Percentiles rank a stretch among this genome's conserved stretches.
Evolutionary conservation across 2,329 filamentous ascomycete species (phyloP).

Genomic region (Colletotrichum incanum): DNA sequence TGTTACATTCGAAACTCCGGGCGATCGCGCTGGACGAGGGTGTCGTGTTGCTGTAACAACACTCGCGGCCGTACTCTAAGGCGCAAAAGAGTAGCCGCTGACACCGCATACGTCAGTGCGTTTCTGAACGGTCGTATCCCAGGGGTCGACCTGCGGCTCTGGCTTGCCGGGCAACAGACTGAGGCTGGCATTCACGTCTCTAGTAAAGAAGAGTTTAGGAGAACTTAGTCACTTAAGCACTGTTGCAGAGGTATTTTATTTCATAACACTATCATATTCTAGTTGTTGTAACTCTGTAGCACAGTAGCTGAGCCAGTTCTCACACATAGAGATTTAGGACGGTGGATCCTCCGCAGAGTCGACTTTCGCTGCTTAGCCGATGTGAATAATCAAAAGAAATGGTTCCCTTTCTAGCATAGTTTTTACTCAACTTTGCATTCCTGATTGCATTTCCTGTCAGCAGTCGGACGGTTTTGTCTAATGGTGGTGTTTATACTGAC

Average conservation of each 20-base stretch:
- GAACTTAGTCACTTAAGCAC: neutral
- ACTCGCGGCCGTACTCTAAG: neutral
- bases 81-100: neutral
- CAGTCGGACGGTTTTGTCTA: neutral
- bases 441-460: neutral
- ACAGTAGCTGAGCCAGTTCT: neutral
- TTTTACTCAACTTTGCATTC: neutral
- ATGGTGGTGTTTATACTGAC: neutral
- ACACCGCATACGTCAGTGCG: neutral
- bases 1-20: neutral
- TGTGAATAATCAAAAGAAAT: neutral
- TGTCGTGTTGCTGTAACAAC: neutral
- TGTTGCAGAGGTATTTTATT: neutral
- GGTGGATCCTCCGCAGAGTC: neutral
- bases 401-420: neutral
- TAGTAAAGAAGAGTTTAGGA: neutral
- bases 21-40: neutral
- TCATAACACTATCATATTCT: neutral
- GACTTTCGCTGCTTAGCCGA: neutral
- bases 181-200: neutral
- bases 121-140: neutral
- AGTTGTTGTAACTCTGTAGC: neutral
- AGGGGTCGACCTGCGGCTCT: neutral
- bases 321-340: neutral
- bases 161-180: neutral